Base-by-base conservation (phyloP, 176 grass and related monocot species). In the Saccharum officinarum region DNA sequence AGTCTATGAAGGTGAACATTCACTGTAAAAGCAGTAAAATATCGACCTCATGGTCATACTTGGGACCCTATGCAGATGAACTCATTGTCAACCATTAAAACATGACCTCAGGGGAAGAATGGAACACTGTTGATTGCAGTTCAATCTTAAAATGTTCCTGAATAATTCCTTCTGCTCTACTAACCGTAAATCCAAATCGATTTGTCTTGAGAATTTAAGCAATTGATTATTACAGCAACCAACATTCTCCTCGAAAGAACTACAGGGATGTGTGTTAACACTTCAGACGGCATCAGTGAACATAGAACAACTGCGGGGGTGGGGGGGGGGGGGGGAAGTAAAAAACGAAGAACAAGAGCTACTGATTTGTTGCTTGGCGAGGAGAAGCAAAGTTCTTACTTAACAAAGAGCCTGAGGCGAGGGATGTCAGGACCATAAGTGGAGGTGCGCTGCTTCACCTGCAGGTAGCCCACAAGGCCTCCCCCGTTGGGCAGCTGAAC, bases 341-440 rank as follows among this genome's bases (percentile, higher is more conserved):
- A 26, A 31, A 31, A 31, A 65, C 25, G 1, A 41, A 31, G 20
- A 70, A 40, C 18, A 40, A 1, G 67, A 70, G 67, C 13, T 61
- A 57, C 23, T 22, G 20, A 34, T 85, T n/a, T 40, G 2, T 46
- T 13, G 14, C 16, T 25, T 20, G 16, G 52, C 10, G 13, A 69
- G 10, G 16, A 50, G n/a, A 62, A 63, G 25, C 2, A 0, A 0
- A 38, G 33, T 75, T 17, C 87, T 92, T 94, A 99, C 93, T 96
- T 99, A 61, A 99, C 97, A 73, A 94, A 99, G 67, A 96, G 89
- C 87, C 90, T 86, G 83, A 99, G 93, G 88, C 68, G 88, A 26
- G 93, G 93, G 34, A 96, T 94, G 89, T 99, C 97, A 88, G 93
- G 86, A 44, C 97, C 97, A 50, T 91, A 99, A 74, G 80, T 89